A percentile compares a stretch with the other conserved stretches of the same genome.
These are phyloP conservation scores for Bromus sterilis DNA, from an alignment of 176 grass and related monocot species.

Conservation along the genomic window DNA sequence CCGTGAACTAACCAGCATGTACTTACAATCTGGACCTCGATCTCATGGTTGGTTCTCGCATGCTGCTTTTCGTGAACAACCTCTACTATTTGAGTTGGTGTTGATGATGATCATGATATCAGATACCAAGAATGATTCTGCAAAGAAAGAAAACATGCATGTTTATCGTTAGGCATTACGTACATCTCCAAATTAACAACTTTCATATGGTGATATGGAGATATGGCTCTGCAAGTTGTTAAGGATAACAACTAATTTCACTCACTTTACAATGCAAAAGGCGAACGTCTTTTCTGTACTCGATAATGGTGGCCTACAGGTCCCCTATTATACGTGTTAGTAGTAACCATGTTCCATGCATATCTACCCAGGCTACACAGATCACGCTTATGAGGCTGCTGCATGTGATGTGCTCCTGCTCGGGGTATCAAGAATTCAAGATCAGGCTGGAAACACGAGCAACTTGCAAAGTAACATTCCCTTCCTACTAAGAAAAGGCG, in stretches of 20 bases:
- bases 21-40: constrained; percentile 19
- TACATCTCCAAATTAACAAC: constrained; percentile 7
- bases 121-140: neutral
- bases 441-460: constrained; percentile 17
- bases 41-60: constrained; percentile 5
- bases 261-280: constrained; percentile 13
- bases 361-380: constrained; percentile 11
- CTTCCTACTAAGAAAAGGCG: constrained; percentile 23
- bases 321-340: constrained; percentile 4
- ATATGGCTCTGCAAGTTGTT: constrained; percentile 25
- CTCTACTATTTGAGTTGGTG: neutral
- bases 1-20: constrained; percentile 6
- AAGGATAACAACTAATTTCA: neutral
- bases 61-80: constrained; percentile 5
- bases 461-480: constrained; percentile 43
- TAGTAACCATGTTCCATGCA: constrained; percentile 9
- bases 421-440: constrained; percentile 2
- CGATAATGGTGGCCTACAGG: neutral
- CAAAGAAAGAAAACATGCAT: too few relatives aligned
- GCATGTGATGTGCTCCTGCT: constrained; percentile 39
- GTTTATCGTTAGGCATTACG: neutral
- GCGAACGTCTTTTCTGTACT: neutral
- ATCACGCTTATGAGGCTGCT: constrained; percentile 2
- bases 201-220: neutral
- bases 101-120: neutral